A percentile compares a stretch with the other conserved stretches of the same genome.
Conservation (phyloP, 208 protist species). For the Tritrichomonas musculus region DNA sequence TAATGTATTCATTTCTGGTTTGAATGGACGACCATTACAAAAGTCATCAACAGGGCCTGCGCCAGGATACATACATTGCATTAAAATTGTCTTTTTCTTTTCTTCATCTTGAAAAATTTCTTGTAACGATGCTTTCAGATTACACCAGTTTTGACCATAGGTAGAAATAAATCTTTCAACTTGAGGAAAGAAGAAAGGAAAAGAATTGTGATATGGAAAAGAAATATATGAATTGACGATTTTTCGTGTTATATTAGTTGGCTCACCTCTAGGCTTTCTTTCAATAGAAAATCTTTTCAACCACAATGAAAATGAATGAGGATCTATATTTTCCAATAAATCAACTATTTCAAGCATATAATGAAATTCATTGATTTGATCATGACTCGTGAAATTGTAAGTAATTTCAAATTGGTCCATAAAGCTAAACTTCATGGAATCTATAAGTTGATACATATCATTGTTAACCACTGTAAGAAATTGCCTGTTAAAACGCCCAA, state of each 20-base stretch:
- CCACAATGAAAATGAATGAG: not conserved
- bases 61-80: not conserved
- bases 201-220: not conserved
- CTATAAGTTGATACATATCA: not conserved
- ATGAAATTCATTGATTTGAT: not conserved
- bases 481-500: no score
- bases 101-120: not conserved
- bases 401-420: not conserved
- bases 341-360: not conserved
- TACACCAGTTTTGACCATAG: not conserved
- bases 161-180: not conserved
- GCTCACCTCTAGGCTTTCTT: not conserved
- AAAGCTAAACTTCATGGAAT: not conserved
- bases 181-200: not conserved
- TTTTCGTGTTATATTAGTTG: not conserved
- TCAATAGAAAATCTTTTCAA: not conserved
- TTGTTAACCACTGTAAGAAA: no score
- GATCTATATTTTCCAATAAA: not conserved
- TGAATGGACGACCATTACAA: no score
- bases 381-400: not conserved
- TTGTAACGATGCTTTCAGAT: not conserved
- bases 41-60: no score
- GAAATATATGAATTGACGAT: not conserved
- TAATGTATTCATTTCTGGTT: no score
- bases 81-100: not conserved